Conservation (phyloP, 1,139 yeast species). For the Nakaseomyces bracarensis region DNA sequence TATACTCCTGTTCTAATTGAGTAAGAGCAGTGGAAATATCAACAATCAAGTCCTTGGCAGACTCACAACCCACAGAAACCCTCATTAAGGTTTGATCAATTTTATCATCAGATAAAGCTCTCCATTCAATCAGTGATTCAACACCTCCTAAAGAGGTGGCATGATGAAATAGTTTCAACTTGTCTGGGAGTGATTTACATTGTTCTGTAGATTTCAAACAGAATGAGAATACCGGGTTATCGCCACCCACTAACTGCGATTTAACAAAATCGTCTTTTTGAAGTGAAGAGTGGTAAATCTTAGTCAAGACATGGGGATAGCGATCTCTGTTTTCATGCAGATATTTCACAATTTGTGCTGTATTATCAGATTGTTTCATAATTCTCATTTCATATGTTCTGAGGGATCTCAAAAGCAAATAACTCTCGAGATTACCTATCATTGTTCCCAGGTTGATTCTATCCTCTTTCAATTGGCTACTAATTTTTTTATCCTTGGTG, state of each 20-base stretch:
- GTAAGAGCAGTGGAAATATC: constrained; percentile 48
- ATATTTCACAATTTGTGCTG: constrained; percentile 52
- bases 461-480: constrained; percentile 45
- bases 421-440: constrained; percentile 69
- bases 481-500: constrained; percentile 45
- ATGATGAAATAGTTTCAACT: constrained; percentile 66
- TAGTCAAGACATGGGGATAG: constrained; percentile 34
- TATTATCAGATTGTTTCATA: constrained; percentile 54
- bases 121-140: constrained; percentile 86
- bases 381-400: constrained; percentile 73
- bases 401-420: constrained; percentile 64
- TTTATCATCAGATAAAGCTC: constrained; percentile 60
- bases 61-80: constrained; percentile 72
- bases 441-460: constrained; percentile 68
- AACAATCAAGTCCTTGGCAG: constrained; percentile 58
- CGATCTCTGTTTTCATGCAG: constrained; percentile 43
- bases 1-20: constrained; percentile 15
- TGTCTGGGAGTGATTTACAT: constrained; percentile 63
- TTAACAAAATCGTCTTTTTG: constrained; percentile 59
- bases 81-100: constrained; percentile 56
- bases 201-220: constrained; percentile 42
- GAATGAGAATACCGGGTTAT: constrained; percentile 69
- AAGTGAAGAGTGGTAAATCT: constrained; percentile 63
- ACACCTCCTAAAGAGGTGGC: constrained; percentile 92
- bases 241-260: constrained; percentile 57